Evolutionary conservation across 768 basidiomycete genomes (phyloP).

Genomic region (Hypsizygus marmoreus): DNA sequence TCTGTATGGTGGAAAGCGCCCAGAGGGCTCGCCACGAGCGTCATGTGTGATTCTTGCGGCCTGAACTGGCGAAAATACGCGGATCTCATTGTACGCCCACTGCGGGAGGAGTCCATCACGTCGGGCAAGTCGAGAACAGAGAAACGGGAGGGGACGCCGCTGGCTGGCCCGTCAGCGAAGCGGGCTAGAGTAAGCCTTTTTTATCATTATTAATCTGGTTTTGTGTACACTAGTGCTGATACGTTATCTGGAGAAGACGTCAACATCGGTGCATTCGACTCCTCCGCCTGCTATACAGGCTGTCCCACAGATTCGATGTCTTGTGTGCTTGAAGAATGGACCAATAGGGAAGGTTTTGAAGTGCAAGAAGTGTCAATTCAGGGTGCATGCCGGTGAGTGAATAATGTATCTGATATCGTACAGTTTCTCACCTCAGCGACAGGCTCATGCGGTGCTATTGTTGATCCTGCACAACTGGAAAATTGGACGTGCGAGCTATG

Average conservation of each 20-base stretch:
- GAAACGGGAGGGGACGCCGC: slow-evolving; percentile 66
- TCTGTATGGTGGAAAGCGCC: slow-evolving; percentile 91
- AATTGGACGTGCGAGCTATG: slow-evolving; percentile 89
- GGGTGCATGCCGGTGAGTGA: slow-evolving; percentile 73
- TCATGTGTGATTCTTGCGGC: slow-evolving; percentile 86
- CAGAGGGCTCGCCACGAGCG: slow-evolving; percentile 72
- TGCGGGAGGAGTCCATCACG: slow-evolving; percentile 65
- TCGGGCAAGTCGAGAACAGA: slow-evolving; percentile 53
- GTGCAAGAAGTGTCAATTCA: slow-evolving; percentile 79
- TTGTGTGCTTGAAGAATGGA: slow-evolving; percentile 74
- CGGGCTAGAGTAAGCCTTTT: slow-evolving; percentile 43
- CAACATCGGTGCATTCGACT: slow-evolving; percentile 53
- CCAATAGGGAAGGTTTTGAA: slow-evolving; percentile 77
- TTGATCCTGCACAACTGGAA: slow-evolving; percentile 64
- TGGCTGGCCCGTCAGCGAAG: slow-evolving; percentile 46
- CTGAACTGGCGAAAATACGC: slow-evolving; percentile 93
- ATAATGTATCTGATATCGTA: neutral
- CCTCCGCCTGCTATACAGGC: slow-evolving; percentile 60
- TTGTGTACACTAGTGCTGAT: neutral
- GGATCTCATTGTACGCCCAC: slow-evolving; percentile 74
- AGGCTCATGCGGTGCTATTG: slow-evolving; percentile 71
- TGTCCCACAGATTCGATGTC: slow-evolving; percentile 69
- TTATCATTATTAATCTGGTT: neutral
- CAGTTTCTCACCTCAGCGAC: slow-evolving; percentile 2
- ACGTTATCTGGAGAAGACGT: slow-evolving; percentile 39